These are phyloP conservation scores for Aspergillus affinis DNA, from an alignment of 495 filamentous ascomycete species.

Conservation along the genomic window DNA sequence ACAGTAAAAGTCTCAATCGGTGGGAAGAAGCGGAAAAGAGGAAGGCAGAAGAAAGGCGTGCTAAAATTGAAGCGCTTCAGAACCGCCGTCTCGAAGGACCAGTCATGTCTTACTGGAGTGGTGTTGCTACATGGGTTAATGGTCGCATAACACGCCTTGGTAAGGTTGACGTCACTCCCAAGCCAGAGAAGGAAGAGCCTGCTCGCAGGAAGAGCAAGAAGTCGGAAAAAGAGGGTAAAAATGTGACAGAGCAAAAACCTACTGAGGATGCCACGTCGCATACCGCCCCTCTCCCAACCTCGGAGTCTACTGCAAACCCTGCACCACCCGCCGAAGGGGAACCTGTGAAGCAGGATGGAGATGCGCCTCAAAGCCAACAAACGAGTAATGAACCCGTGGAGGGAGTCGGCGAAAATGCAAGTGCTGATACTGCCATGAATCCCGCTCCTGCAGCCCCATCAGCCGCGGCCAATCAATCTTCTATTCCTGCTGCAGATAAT, in stretches of 20 bases:
- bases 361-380: slow-evolving; percentile 6
- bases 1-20: slow-evolving; percentile 85
- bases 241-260: slow-evolving; percentile 24
- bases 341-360: slow-evolving; percentile 12
- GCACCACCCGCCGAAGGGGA: slow-evolving; percentile 11
- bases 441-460: slow-evolving; percentile 1
- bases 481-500: slow-evolving; percentile 29
- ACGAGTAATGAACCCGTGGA: neutral
- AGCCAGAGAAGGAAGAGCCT: slow-evolving; percentile 40
- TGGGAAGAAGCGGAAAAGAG: slow-evolving; percentile 93
- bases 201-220: slow-evolving; percentile 35
- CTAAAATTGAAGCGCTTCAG: slow-evolving; percentile 79
- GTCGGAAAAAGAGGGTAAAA: slow-evolving; percentile 36
- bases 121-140: slow-evolving; percentile 72
- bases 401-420: slow-evolving; percentile 6
- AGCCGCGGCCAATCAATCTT: slow-evolving; percentile 16
- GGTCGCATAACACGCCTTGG: slow-evolving; percentile 74
- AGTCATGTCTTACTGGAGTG: slow-evolving; percentile 92
- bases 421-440: neutral
- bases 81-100: slow-evolving; percentile 85
- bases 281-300: slow-evolving; percentile 4
- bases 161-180: slow-evolving; percentile 59
- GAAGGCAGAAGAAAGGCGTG: slow-evolving; percentile 76
- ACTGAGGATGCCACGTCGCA: slow-evolving; percentile 17
- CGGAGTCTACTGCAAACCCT: slow-evolving; percentile 6